phyloP scores from a whole-genome alignment of 192 early-diverging fungal genomes.

The Backusella tarrabulga region DNA sequence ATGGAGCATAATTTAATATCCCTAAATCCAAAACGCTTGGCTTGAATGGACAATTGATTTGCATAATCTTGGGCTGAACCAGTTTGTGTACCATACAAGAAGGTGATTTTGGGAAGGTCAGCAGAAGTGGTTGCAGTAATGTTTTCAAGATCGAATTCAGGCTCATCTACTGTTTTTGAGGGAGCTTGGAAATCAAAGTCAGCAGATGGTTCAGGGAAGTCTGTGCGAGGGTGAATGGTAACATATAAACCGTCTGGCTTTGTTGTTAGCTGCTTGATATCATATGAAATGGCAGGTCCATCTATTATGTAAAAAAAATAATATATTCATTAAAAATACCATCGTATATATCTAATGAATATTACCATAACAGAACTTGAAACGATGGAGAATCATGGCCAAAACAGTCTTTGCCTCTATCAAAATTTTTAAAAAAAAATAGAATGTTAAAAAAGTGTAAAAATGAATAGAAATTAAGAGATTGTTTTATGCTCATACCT shows the following conservation, averaged over 20 bases:
- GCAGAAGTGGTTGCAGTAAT: neutral
- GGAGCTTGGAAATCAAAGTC: neutral
- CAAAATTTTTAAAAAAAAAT: conserved; percentile 43
- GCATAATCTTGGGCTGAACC: conserved; percentile 56
- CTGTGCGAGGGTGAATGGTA: conserved; percentile 27
- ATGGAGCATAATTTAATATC: conserved; percentile 23
- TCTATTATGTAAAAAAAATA: conserved; percentile 8
- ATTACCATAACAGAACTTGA: conserved; percentile 38
- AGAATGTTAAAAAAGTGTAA: conserved; percentile 40
- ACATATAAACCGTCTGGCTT: conserved; percentile 40
- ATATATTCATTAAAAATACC: neutral
- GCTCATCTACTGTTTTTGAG: neutral
- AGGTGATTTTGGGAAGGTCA: conserved; percentile 35
- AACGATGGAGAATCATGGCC: conserved; percentile 46
- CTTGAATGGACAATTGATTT: conserved; percentile 34
- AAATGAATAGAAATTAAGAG: neutral
- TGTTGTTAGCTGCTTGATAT: conserved; percentile 25
- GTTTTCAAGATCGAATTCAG: neutral
- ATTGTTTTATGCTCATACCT: neutral
- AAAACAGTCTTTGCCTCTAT: conserved; percentile 53
- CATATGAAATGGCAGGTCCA: conserved; percentile 25
- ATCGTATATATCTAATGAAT: neutral
- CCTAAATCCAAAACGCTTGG: conserved; percentile 41
- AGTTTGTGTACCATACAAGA: conserved; percentile 56
- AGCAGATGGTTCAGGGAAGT: conserved; percentile 31